Conservation (phyloP, 345 rosid species). For the Microthlaspi erraticum region DNA sequence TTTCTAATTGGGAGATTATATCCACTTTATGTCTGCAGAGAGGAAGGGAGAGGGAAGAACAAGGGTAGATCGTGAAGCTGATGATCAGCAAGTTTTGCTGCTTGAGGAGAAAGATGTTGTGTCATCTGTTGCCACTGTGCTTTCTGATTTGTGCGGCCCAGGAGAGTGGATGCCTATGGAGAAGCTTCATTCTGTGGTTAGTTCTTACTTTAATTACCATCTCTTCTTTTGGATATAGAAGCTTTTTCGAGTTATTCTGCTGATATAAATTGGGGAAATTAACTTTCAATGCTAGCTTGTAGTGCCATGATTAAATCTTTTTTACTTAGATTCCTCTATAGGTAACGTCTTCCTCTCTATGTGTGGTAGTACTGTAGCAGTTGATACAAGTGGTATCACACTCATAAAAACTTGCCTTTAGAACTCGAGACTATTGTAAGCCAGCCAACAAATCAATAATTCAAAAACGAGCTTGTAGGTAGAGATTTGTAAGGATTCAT, state of each 20-base stretch:
- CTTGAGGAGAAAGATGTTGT: conserved; percentile 87
- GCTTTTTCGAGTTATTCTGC: neutral
- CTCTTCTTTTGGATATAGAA: conserved; percentile 12
- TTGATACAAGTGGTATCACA: no score
- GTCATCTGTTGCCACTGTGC: conserved; percentile 86
- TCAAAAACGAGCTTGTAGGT: no score
- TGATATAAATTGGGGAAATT: neutral
- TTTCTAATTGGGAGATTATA: neutral
- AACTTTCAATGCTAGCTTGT: no score
- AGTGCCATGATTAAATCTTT: no score
- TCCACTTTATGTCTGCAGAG: conserved; percentile 43
- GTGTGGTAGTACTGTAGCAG: no score
- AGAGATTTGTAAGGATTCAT: no score
- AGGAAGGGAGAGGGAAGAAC: conserved; percentile 78
- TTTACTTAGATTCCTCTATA: no score
- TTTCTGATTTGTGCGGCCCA: conserved; percentile 92
- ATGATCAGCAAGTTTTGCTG: conserved; percentile 82
- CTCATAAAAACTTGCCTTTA: no score
- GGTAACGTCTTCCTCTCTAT: no score
- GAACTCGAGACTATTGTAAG: no score
- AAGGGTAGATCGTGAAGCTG: conserved; percentile 81
- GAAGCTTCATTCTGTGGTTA: conserved; percentile 83
- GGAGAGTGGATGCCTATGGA: conserved; percentile 97
- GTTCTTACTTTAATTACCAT: conserved; percentile 3
- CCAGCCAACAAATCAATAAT: no score